Evolutionary conservation across 1,139 yeast species (phyloP).

Genomic region (Meyerozyma athensensis): DNA sequence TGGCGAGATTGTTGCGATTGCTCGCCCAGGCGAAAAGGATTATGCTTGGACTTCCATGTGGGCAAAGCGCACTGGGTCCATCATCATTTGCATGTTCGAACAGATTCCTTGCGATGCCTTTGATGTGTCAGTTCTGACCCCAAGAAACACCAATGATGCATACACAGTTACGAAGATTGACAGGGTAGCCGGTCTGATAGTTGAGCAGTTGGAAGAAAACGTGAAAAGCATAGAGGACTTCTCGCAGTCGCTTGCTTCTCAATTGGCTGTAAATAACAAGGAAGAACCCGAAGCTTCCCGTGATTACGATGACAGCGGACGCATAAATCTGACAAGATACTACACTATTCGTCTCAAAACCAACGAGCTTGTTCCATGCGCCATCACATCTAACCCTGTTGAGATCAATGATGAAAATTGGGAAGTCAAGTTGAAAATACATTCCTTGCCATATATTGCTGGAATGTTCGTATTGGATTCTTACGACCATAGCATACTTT

Average conservation of each 20-base stretch:
- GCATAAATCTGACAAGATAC: constrained; percentile 54
- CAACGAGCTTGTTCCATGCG: constrained; percentile 58
- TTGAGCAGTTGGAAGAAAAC: constrained; percentile 14
- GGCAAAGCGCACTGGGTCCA: constrained; percentile 72
- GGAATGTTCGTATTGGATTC: constrained; percentile 75
- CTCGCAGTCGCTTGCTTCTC: constrained; percentile 4
- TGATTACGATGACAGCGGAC: constrained; percentile 37
- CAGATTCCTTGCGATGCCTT: constrained; percentile 82
- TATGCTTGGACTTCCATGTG: constrained; percentile 80
- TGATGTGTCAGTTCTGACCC: constrained; percentile 48
- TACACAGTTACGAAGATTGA: neutral
- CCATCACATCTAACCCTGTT: constrained; percentile 57
- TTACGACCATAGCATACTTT: constrained; percentile 40
- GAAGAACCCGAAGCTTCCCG: constrained; percentile 16
- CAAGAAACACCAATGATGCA: constrained; percentile 14
- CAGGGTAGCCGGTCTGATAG: neutral
- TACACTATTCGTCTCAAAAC: constrained; percentile 51
- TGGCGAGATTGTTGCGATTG: constrained; percentile 56
- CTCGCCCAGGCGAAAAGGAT: constrained; percentile 44
- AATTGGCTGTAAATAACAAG: constrained; percentile 6
- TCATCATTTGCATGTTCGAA: constrained; percentile 81
- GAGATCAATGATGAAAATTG: constrained; percentile 37
- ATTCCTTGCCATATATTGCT: constrained; percentile 80
- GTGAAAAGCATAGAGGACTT: constrained; percentile 10
- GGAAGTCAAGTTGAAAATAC: constrained; percentile 55